Conservation (phyloP, 257 asterid genomes). For the Solanum appendiculatum region DNA sequence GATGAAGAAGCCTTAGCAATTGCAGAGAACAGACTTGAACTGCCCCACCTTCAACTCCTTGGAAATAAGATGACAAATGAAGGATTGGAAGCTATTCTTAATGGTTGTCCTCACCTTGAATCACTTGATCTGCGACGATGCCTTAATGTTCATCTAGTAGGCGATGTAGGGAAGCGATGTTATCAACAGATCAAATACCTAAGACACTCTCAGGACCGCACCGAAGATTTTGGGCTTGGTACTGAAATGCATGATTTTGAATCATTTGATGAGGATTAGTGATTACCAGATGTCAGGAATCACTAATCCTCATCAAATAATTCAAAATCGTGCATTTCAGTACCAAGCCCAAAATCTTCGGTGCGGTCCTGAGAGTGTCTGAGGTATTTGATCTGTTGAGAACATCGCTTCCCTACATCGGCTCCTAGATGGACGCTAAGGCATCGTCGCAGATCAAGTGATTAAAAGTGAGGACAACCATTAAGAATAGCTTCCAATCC, state of each 20-base stretch:
- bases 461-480: constrained; percentile 37
- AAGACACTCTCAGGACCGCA: constrained; percentile 14
- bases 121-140: constrained; percentile 16
- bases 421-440: constrained; percentile 13
- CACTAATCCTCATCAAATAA: not conserved
- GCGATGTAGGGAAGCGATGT: constrained; percentile 26
- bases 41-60: too few species aligned
- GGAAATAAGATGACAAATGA: not conserved
- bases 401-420: constrained; percentile 22
- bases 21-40: not conserved
- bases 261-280: not conserved
- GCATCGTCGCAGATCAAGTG: constrained; percentile 35
- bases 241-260: not conserved
- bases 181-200: constrained; percentile 17
- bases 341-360: not conserved
- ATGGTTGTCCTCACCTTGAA: too few species aligned
- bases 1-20: too few species aligned
- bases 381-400: constrained; percentile 18
- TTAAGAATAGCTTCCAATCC: constrained; percentile 33
- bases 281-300: not conserved
- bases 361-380: constrained; percentile 13
- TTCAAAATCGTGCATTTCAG: not conserved
- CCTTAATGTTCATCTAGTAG: constrained; percentile 10
- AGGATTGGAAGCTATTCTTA: too few species aligned
- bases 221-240: not conserved